A percentile compares a stretch with the other conserved stretches of the same genome.
Conservation (phyloP, 257 asterid species). For the Solanum peruvianum region DNA sequence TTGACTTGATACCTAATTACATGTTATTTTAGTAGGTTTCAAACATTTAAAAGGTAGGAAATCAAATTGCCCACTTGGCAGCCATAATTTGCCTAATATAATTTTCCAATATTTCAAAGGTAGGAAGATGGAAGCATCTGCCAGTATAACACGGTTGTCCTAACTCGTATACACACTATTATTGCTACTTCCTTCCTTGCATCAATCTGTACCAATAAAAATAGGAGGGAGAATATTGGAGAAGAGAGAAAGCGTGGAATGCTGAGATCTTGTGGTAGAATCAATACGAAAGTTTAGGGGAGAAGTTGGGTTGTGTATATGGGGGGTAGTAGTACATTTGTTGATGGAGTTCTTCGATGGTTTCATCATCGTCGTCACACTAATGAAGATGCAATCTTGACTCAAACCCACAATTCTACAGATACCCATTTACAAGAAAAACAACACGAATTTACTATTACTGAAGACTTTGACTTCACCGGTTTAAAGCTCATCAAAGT, state of each 20-base stretch:
- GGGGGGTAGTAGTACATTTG: slow-evolving; percentile 83
- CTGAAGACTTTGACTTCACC: slow-evolving; percentile 60
- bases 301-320: slow-evolving; percentile 17
- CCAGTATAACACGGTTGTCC: background rate
- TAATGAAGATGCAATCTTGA: slow-evolving; percentile 19
- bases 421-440: slow-evolving; percentile 2
- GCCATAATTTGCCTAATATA: background rate
- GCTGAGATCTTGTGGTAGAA: slow-evolving; percentile 33
- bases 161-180: background rate
- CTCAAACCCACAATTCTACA: background rate
- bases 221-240: slow-evolving; percentile 1
- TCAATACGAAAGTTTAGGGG: slow-evolving; percentile 21
- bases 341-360: slow-evolving; percentile 83
- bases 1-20: background rate
- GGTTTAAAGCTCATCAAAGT: slow-evolving; percentile 57
- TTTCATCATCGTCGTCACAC: slow-evolving; percentile 51
- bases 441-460: slow-evolving; percentile 13
- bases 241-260: slow-evolving; percentile 5
- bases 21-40: background rate
- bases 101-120: background rate
- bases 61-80: background rate
- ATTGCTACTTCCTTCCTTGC: background rate
- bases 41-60: background rate
- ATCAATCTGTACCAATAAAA: background rate
- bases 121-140: background rate